Evolutionary conservation across 805 yeast species (phyloP).

Genomic region (Priceomyces medius): DNA sequence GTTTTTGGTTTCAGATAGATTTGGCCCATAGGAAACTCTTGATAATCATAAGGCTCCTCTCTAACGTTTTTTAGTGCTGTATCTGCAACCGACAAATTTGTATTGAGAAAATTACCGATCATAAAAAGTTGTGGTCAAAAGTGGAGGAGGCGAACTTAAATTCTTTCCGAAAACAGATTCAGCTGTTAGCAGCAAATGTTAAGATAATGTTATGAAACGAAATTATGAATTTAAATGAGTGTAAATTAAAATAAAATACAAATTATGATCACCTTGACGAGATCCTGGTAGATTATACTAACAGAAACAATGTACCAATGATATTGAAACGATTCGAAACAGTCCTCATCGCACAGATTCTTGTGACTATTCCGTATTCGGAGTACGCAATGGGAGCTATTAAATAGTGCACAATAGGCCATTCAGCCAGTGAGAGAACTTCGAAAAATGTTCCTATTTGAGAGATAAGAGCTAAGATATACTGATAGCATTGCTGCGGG

Average conservation of each 20-base stretch:
- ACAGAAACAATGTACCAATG: not conserved
- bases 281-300: too few relatives aligned
- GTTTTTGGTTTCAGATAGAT: constrained; percentile 6
- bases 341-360: not conserved
- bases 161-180: not conserved
- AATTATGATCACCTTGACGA: too few relatives aligned
- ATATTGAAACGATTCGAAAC: not conserved
- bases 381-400: not conserved
- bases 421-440: too few relatives aligned
- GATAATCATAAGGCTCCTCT: constrained; percentile 3
- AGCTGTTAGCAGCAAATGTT: not conserved
- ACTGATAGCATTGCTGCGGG: too few relatives aligned
- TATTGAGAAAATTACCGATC: constrained; percentile 2
- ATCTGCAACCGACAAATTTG: constrained; percentile 4
- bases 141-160: not conserved
- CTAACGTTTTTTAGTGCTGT: not conserved
- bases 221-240: too few relatives aligned
- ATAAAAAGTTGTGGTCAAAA: not conserved
- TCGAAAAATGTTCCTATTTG: too few relatives aligned
- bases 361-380: not conserved
- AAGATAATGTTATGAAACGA: too few relatives aligned
- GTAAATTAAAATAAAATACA: too few relatives aligned
- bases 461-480: too few relatives aligned
- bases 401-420: too few relatives aligned
- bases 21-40: constrained; percentile 7